Percentiles rank a stretch among this genome's conserved stretches.
phyloP scores from a whole-genome alignment of 2,329 filamentous ascomycete species.

The Coccinonectria pachysandricola region DNA sequence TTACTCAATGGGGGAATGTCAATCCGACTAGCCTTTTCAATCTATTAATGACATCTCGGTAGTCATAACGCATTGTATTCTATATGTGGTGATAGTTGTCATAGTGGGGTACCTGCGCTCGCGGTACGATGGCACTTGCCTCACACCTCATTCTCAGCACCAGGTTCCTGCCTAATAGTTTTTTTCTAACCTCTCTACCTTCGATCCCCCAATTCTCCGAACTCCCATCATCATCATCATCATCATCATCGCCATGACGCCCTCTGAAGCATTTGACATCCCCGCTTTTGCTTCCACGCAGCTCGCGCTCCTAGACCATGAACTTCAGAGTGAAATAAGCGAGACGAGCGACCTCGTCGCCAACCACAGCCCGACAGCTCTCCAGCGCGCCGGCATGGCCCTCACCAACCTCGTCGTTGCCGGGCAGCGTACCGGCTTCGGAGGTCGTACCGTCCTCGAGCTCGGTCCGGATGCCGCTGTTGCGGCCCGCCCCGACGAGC shows the following conservation, averaged over 20 bases:
- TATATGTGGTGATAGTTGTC: no score
- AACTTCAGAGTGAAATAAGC: slow-evolving; percentile 61
- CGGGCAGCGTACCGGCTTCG: slow-evolving; percentile 76
- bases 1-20: no score
- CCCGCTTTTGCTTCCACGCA: slow-evolving; percentile 61
- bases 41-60: no score
- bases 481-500: slow-evolving; percentile 40
- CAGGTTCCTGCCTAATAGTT: no score
- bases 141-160: no score
- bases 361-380: slow-evolving; percentile 54
- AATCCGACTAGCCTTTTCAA: no score
- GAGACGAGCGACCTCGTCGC: slow-evolving; percentile 60
- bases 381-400: slow-evolving; percentile 70
- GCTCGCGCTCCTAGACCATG: slow-evolving; percentile 57
- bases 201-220: no score
- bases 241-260: slow-evolving; percentile 21
- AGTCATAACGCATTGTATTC: no score
- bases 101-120: no score
- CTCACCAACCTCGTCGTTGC: slow-evolving; percentile 64
- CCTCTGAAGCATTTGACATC: slow-evolving; percentile 44
- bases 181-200: no score
- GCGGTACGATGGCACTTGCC: no score
- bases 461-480: slow-evolving; percentile 64
- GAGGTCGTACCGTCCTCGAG: slow-evolving; percentile 83
- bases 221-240: no score